A percentile compares a stretch with the other conserved stretches of the same genome.
Evolutionary conservation across 768 basidiomycete species (phyloP).

Genomic region (Holtermanniella nyarrowii): DNA sequence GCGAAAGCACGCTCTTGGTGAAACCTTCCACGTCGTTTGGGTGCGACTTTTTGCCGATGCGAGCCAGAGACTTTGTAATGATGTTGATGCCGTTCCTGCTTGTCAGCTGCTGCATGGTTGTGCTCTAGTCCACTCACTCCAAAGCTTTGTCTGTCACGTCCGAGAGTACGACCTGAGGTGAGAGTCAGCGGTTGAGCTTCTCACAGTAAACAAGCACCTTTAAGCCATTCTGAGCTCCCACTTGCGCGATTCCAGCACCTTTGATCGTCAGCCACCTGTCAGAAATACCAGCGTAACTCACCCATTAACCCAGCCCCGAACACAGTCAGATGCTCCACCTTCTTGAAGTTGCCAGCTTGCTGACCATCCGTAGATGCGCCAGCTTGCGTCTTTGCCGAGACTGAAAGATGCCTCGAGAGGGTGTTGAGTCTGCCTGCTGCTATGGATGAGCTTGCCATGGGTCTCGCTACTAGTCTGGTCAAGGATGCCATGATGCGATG

Average conservation of each 20-base stretch:
- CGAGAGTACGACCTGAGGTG: constrained; percentile 37
- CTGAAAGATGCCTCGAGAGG: background rate
- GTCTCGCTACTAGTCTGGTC: background rate
- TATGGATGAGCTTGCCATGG: background rate
- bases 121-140: constrained; percentile 16
- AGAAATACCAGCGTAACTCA: background rate
- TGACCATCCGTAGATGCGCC: background rate
- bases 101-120: background rate
- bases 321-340: constrained; percentile 40
- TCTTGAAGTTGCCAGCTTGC: background rate
- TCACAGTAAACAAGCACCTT: constrained; percentile 32
- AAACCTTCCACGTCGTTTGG: constrained; percentile 33
- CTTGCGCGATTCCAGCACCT: constrained; percentile 45
- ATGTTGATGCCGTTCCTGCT: constrained; percentile 42
- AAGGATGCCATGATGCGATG: too few relatives aligned
- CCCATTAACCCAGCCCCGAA: constrained; percentile 45
- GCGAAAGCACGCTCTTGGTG: constrained; percentile 34
- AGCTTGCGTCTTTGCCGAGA: background rate
- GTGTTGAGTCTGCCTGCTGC: background rate
- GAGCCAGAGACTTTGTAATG: constrained; percentile 42
- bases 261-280: constrained; percentile 1
- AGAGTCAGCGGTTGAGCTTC: background rate
- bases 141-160: constrained; percentile 41
- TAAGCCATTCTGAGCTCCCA: constrained; percentile 43
- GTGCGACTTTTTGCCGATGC: constrained; percentile 40